Evolutionary conservation across 2,329 filamentous ascomycete genomes (phyloP), one percentile per base, ranked within the genome.

Genomic region (Sporothrix schenckii): DNA sequence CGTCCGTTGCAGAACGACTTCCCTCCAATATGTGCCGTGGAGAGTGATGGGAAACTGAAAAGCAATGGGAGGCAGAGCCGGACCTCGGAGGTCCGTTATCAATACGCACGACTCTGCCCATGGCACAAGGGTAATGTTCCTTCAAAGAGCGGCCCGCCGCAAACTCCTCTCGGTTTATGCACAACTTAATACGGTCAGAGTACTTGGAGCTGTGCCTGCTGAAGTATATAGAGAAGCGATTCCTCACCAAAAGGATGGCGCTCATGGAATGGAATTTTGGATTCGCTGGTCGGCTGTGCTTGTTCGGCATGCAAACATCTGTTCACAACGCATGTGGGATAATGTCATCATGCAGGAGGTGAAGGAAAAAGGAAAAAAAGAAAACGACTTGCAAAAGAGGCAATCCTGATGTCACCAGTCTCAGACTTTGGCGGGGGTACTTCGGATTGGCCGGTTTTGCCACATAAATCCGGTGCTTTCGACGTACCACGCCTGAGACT

Each of bases 401-500:
- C 39, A 63, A 11, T 39, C 56, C 58, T 63, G 58, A 63, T 63
- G 58, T 63, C 58, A 63, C n/a, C 39, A 21, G 16, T 11, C 30
- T 13, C 19, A n/a, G 4, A 19, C 34, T 7, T 34, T 34, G 34
- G 34, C 34, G 34, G 30, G 21, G 50, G 50, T 67, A 67, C 65
- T 27, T 67, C 21, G 19, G 63, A 66, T 41, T 19, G 63, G 47
- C 27, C 47, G 14, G 10, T 44, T 44, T 67, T 39, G n/a, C n/a
- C 13, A 14, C 50, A 30, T 21, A 63, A 54, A 47, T n/a, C 16
- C 6, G 27, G 34, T 7, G 2, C 34, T 14, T 2, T 19, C n/a
- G n/a, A n/a, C n/a, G 65, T 67, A 67, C 65, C 65, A 44, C 65
- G 13, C n/a, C 9, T 19, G 7, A 52, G 27, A 66, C 44, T 47